These are phyloP conservation scores for Boletus tomentosulus DNA, from an alignment of 768 basidiomycete genomes.

Conservation along the genomic window DNA sequence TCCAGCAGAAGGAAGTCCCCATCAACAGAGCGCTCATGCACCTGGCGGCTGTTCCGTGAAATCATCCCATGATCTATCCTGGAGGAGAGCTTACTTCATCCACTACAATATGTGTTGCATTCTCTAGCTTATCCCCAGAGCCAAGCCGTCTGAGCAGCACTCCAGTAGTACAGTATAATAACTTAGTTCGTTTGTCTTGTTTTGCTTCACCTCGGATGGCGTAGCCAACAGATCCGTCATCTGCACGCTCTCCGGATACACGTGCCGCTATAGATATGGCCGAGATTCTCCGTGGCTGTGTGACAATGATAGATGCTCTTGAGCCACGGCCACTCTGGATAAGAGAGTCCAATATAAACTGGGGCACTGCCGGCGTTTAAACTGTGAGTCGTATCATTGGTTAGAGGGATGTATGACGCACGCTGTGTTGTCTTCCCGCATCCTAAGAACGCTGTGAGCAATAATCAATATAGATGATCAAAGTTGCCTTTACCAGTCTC, in stretches of 20 bases:
- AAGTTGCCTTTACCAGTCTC: constrained; percentile 62
- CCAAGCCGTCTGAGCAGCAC: constrained; percentile 79
- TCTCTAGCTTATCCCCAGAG: constrained; percentile 63
- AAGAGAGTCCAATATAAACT: constrained; percentile 83
- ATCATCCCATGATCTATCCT: neutral
- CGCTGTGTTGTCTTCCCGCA: constrained; percentile 91
- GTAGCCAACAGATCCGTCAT: constrained; percentile 82
- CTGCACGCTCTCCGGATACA: constrained; percentile 74
- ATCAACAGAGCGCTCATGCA: constrained; percentile 90
- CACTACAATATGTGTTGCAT: constrained; percentile 81
- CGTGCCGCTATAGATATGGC: constrained; percentile 86
- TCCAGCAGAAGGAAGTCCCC: constrained; percentile 87
- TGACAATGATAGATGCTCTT: constrained; percentile 71
- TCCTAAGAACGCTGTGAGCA: constrained; percentile 37
- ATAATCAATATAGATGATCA: neutral
- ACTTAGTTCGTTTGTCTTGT: constrained; percentile 58
- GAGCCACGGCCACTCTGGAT: constrained; percentile 61
- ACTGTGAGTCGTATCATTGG: neutral
- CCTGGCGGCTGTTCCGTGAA: constrained; percentile 38
- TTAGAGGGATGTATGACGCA: constrained; percentile 28
- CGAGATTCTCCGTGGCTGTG: constrained; percentile 86
- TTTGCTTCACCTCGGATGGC: constrained; percentile 85
- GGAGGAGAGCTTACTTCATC: constrained; percentile 64
- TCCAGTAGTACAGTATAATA: constrained; percentile 92
- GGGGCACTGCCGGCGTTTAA: constrained; percentile 54